Base-by-base conservation (phyloP, 192 early-diverging fungal genomes). In the Rhizoclosmatium globosum region DNA sequence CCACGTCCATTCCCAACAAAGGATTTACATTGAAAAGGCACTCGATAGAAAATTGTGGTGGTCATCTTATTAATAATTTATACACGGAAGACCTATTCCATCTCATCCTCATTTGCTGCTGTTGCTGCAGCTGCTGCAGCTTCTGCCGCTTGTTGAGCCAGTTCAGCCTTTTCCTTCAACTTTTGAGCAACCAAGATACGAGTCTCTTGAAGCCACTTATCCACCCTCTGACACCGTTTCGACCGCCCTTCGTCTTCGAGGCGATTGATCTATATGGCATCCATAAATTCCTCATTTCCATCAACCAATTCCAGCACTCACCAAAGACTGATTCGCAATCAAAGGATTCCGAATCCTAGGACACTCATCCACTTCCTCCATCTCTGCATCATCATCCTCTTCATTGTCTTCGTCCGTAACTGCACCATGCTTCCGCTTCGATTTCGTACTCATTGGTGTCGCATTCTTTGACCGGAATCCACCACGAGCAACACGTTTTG, bases 261-360 rank as follows among this genome's bases (percentile, higher is more conserved):
- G 13, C 44, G 46, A 47, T 68, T 68, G 46, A 68, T 68, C 66
- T 68, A 21, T 7, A 68, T 6, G 11, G 62, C 0, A 17, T 64
- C 21, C 23, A 11, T 17, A 57, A 57, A 15, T 17, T 17, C 56
- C 1, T 15, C 13, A 57, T 21, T 17, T 21, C 13, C 15, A 57
- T 17, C 13, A 57, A 57, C 13, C 13, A 21, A 57, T 17, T 17
- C 56, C 13, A 15, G 21, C 56, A 57, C 56, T 17, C 6, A 68
- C 66, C 66, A 68, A 17, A 11, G 66, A 68, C 47, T 68, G 66
- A 7, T 43, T 23, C 4, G 31, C 66, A 68, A 68, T 68, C 31
- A 68, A 68, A 4, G 43, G 43, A 21, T 43, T 68, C 66, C 66
- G 4, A 11, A 42, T 68, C 50, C 6, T 17, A 0, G 50, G 50